Percentiles rank a stretch among this genome's conserved stretches.
phyloP scores from a whole-genome alignment of 352 stramenopile genomes.

The Pythium scleroteichum region DNA sequence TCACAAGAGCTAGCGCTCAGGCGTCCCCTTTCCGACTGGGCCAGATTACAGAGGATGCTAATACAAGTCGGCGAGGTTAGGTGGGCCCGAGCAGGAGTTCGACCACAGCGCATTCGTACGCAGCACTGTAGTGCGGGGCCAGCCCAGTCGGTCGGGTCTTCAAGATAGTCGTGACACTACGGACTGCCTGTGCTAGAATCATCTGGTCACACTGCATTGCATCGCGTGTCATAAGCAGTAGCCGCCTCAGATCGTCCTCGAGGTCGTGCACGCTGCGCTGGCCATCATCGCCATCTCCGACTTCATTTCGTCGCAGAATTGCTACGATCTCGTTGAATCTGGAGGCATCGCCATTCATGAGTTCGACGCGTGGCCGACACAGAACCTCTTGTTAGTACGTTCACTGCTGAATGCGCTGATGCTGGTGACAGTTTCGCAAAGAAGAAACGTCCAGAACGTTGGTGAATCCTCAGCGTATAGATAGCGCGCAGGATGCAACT shows the following conservation, averaged over 20 bases:
- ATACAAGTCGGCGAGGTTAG: neutral
- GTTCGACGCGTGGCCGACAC: too few species aligned
- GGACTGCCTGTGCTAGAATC: constrained; percentile 58
- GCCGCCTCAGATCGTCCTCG: constrained; percentile 48
- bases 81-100: neutral
- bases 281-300: neutral
- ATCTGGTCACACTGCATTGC: constrained; percentile 49
- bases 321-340: constrained; percentile 59
- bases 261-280: constrained; percentile 41
- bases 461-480: too few species aligned
- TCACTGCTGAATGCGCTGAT: too few species aligned
- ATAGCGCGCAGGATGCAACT: neutral
- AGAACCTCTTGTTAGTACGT: too few species aligned
- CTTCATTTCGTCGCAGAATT: constrained; percentile 55
- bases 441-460: too few species aligned
- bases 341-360: constrained; percentile 2
- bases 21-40: constrained; percentile 46
- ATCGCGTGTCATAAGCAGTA: constrained; percentile 61
- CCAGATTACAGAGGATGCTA: constrained; percentile 70
- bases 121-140: constrained; percentile 1
- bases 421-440: neutral
- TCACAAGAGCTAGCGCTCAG: constrained; percentile 67
- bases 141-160: constrained; percentile 34
- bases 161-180: constrained; percentile 43
- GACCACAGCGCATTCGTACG: constrained; percentile 1